Evolutionary conservation across 176 grass and related monocot species (phyloP).

Genomic region (Neostapfia colusana): DNA sequence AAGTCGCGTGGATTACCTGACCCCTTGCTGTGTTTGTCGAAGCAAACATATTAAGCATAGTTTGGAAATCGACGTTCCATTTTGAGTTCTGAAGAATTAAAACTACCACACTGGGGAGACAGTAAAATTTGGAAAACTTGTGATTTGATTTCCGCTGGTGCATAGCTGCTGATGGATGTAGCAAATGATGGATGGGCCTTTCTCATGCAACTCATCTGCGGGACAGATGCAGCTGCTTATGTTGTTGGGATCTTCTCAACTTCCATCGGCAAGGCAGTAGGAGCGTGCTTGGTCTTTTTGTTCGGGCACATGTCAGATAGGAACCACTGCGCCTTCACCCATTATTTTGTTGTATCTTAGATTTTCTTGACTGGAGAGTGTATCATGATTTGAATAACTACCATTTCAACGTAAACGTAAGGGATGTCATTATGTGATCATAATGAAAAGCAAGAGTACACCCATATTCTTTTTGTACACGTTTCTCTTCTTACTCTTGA

Average conservation of each 20-base stretch:
- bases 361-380: slow-evolving; percentile 9
- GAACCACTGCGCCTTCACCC: background rate
- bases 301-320: slow-evolving; percentile 3
- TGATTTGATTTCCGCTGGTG: slow-evolving; percentile 9
- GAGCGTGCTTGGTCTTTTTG: background rate
- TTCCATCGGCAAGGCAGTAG: background rate
- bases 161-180: background rate
- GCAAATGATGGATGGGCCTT: background rate
- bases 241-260: background rate
- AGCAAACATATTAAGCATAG: background rate
- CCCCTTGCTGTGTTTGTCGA: background rate
- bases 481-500: no score
- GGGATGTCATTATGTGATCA: no score
- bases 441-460: no score
- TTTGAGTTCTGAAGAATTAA: slow-evolving; percentile 9
- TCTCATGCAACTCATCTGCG: background rate
- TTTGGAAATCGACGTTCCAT: background rate
- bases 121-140: background rate
- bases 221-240: slow-evolving; percentile 9
- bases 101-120: background rate
- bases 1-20: background rate
- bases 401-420: no score
- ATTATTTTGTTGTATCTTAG: slow-evolving; percentile 24
- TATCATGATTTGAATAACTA: no score
- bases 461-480: no score